Percentiles rank a stretch among this genome's conserved stretches.
These are phyloP conservation scores for Hirsutella minnesotensis DNA, from an alignment of 2,329 filamentous ascomycete genomes.

Conservation along the genomic window DNA sequence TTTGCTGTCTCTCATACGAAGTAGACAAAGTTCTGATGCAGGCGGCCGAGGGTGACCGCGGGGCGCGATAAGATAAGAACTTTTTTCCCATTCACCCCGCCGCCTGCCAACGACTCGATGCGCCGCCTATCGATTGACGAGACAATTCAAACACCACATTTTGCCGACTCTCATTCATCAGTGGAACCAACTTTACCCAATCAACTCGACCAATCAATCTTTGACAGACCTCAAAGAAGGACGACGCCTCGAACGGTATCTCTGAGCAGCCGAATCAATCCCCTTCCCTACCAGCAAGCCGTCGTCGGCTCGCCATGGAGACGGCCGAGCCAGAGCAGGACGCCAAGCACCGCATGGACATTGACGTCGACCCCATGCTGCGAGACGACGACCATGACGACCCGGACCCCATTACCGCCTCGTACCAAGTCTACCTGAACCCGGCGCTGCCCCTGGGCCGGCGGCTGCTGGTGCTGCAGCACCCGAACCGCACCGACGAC, in stretches of 20 bases:
- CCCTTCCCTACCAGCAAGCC: too few species aligned
- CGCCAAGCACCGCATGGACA: slow-evolving; percentile 10
- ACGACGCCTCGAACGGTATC: too few species aligned
- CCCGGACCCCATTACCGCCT: slow-evolving; percentile 55
- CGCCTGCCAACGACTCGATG: neutral
- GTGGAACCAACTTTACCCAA: too few species aligned
- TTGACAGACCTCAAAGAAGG: too few species aligned
- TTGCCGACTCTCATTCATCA: too few species aligned
- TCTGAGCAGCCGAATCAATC: too few species aligned
- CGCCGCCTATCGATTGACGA: neutral
- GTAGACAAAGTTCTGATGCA: too few species aligned
- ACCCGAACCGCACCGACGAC: slow-evolving; percentile 63
- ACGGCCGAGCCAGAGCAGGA: neutral
- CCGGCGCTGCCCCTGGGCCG: slow-evolving; percentile 50
- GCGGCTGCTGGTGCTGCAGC: slow-evolving; percentile 75
- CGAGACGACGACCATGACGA: slow-evolving; percentile 23
- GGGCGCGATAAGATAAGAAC: neutral
- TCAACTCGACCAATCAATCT: too few species aligned
- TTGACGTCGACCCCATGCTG: slow-evolving; percentile 12
- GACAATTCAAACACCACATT: neutral
- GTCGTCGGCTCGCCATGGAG: neutral
- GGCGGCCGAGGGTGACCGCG: too few species aligned
- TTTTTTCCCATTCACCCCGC: neutral
- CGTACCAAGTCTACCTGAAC: slow-evolving; percentile 81
- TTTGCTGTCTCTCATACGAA: too few species aligned